Conservation (phyloP, 2,329 filamentous ascomycete genomes). For the Penicillium vulpinum region DNA sequence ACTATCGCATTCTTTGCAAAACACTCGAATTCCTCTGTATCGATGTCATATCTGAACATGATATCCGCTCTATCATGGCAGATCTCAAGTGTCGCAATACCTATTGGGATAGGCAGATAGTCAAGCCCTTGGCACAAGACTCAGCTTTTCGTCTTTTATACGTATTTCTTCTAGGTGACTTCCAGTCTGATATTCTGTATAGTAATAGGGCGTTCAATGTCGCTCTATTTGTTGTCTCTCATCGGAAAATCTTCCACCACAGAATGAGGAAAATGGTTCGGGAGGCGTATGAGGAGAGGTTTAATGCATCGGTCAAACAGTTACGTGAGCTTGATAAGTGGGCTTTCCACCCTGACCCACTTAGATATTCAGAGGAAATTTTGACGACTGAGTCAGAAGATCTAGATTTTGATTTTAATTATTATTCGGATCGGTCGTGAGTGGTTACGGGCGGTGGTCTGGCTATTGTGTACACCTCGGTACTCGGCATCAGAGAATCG, state of each 20-base stretch:
- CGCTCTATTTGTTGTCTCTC: background rate
- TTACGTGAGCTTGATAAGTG: too few relatives aligned
- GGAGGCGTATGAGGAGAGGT: background rate
- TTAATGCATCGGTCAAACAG: background rate
- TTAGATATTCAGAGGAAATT: background rate
- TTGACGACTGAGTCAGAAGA: too few relatives aligned
- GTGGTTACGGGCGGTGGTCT: too few relatives aligned
- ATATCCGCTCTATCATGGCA: background rate
- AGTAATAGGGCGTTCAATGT: background rate
- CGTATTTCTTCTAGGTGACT: background rate
- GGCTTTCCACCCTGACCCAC: too few relatives aligned
- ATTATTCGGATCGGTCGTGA: too few relatives aligned
- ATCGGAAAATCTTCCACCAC: background rate
- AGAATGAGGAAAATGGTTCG: background rate
- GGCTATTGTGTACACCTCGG: too few relatives aligned
- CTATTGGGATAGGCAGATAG: background rate
- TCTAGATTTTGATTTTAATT: too few relatives aligned
- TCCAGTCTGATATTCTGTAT: background rate
- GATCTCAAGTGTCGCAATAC: background rate
- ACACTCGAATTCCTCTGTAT: background rate
- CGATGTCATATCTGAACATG: background rate
- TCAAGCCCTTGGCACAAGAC: background rate
- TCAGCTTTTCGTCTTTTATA: background rate
- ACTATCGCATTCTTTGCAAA: background rate
- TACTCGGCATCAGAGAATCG: background rate